Conservation (phyloP, 208 protist genomes). For the Leishmania tarentolae region DNA sequence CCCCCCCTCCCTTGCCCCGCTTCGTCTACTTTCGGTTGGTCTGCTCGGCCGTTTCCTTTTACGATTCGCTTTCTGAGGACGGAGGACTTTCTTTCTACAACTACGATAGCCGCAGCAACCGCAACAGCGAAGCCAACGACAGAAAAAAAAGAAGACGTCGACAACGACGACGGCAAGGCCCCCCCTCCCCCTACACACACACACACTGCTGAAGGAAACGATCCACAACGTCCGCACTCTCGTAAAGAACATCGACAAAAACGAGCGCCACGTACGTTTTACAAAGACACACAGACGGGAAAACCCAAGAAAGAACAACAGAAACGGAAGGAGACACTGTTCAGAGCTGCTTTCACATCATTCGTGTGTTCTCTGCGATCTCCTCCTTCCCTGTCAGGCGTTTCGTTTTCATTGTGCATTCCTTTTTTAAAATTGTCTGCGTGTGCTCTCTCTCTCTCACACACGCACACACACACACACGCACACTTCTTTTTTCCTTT, state of each 20-base stretch:
- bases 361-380: background rate
- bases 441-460: background rate
- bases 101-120: too few relatives aligned
- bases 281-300: background rate
- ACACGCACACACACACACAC: too few relatives aligned
- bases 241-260: background rate
- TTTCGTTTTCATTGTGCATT: background rate
- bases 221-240: too few relatives aligned
- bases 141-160: background rate
- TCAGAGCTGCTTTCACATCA: background rate
- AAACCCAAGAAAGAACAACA: background rate
- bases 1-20: background rate
- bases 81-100: too few relatives aligned
- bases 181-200: too few relatives aligned
- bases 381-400: background rate
- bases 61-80: background rate
- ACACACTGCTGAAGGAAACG: background rate
- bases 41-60: background rate
- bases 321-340: background rate
- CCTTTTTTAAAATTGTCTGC: background rate
- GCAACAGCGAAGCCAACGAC: background rate
- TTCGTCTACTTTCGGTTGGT: background rate
- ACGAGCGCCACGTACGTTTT: background rate
- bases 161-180: background rate
- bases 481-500: background rate